Base-by-base conservation (phyloP, 306 rosid genomes). In the Fagus crenata region DNA sequence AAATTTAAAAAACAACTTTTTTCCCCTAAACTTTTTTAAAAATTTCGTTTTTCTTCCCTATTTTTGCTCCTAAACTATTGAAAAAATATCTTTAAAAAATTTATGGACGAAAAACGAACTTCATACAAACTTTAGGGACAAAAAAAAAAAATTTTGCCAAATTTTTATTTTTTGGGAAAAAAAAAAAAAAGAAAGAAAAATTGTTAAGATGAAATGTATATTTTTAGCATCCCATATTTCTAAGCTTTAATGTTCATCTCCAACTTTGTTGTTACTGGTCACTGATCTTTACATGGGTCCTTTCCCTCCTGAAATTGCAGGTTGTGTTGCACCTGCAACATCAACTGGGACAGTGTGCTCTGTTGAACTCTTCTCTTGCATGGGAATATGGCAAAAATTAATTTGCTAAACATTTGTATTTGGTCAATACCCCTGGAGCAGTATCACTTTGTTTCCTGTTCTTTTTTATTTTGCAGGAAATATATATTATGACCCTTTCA, bases 401-500 rank as follows among this genome's bases (percentile, higher is more conserved):
- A 58, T 61, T 74, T 56, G 39, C 35, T 69, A 17, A 80, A n/a
- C 59, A 40, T 76, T 43, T 51, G 7, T 37, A 51, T 73, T 51
- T 74, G 55, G 54, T 75, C 60, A 59, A 32, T 39, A 60, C 42
- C 13, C 41, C 43, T 53, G 49, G 15, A 49, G 42, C 55, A 40
- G 72, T 53, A 72, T 41, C 40, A 69, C 80, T 78, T 64, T 42
- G 64, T 69, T 65, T 68, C 85, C 49, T 56, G 75, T 65, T 32
- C 43, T 32, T 82, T 49, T 74, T 80, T 55, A 28, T 83, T 71
- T 85, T 87, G 85, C 91, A 90, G 98, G 88, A 78, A 76, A 75
- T 54, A 71, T 78, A 64, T 49, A 65, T 65, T 88, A 78, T 65
- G 96, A 97, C 75, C 97, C 97, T 60, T 95, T 95, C 77, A 77